Evolutionary conservation across 2,329 filamentous ascomycete species (phyloP).

Genomic region (Aspergillus ustus): DNA sequence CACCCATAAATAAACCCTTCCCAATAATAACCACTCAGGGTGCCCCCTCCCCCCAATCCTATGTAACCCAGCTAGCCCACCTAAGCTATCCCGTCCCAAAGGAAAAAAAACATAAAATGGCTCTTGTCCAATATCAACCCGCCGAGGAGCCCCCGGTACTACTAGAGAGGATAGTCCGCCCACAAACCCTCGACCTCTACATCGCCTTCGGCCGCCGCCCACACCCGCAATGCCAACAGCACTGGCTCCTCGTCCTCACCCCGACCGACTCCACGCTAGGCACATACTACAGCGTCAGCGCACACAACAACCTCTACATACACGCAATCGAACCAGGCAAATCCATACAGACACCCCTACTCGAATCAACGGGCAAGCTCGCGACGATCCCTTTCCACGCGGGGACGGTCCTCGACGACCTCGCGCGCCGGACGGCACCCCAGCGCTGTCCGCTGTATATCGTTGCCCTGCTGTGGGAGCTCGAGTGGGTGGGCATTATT

Average conservation of each 20-base stretch:
- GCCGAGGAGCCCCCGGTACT: no score
- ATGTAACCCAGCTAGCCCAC: neutral
- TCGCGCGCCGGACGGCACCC: neutral
- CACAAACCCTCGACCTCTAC: neutral
- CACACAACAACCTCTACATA: neutral
- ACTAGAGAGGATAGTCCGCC: no score
- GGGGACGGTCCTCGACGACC: neutral
- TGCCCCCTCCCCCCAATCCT: neutral
- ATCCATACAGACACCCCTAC: neutral
- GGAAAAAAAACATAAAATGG: neutral
- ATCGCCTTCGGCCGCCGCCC: neutral
- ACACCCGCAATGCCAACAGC: neutral
- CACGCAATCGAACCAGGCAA: neutral
- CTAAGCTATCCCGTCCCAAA: neutral
- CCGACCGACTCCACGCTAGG: neutral
- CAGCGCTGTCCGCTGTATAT: neutral
- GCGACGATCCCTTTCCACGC: neutral
- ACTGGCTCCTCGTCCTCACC: neutral
- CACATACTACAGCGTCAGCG: neutral
- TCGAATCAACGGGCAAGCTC: neutral
- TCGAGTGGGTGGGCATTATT: neutral
- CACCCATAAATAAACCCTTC: neutral
- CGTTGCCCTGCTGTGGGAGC: neutral
- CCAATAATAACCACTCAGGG: neutral
- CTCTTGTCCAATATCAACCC: neutral